A percentile compares a stretch with the other conserved stretches of the same genome.
phyloP scores from a whole-genome alignment of 2,329 filamentous ascomycete genomes.

The Aspergillus brasiliensis region DNA sequence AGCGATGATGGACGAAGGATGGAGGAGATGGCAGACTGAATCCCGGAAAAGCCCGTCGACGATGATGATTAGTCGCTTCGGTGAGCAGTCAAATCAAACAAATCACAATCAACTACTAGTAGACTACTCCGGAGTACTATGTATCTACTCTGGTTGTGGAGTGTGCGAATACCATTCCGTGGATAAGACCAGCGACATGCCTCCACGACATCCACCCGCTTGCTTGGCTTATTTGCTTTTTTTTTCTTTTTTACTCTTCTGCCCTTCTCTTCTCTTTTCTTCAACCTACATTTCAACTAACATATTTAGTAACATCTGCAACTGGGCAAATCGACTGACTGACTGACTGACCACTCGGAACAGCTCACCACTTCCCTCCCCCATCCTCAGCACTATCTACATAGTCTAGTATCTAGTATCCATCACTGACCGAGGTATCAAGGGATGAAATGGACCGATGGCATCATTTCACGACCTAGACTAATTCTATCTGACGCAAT shows the following conservation, averaged over 20 bases:
- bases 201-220: background rate
- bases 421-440: background rate
- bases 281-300: background rate
- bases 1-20: constrained; percentile 2
- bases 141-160: background rate
- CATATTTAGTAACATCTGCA: too few relatives aligned
- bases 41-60: background rate
- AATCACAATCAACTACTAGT: background rate
- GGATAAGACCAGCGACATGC: background rate
- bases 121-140: too few relatives aligned
- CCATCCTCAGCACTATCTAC: too few relatives aligned
- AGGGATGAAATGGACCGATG: background rate
- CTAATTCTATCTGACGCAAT: too few relatives aligned
- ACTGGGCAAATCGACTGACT: too few relatives aligned
- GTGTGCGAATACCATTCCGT: background rate
- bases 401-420: background rate
- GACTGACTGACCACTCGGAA: too few relatives aligned
- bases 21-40: background rate
- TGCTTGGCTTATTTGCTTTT: constrained; percentile 2
- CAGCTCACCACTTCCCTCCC: too few relatives aligned
- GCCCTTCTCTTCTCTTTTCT: background rate
- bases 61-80: background rate
- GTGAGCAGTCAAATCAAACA: background rate
- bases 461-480: background rate
- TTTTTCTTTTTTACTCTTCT: too few relatives aligned